Conservation (phyloP, 1,284 basidiomycete species). For the Ceratobasidium sp. region DNA sequence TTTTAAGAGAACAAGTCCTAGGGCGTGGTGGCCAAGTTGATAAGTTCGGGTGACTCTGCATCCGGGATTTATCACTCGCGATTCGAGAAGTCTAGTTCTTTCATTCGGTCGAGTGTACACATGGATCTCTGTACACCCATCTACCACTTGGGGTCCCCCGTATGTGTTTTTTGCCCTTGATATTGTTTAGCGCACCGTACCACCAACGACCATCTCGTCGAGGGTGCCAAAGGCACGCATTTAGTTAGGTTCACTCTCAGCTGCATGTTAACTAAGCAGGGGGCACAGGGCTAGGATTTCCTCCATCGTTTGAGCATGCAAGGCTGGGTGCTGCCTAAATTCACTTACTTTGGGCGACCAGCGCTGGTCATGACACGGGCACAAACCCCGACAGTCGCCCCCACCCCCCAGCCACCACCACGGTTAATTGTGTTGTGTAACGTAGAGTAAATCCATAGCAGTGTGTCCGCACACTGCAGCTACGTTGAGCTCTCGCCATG, state of each 20-base stretch:
- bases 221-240: background rate
- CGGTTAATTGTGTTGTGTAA: background rate
- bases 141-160: background rate
- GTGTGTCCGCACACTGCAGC: background rate
- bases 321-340: background rate
- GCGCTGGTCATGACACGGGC: background rate
- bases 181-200: background rate
- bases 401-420: background rate
- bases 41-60: constrained; percentile 32
- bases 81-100: constrained; percentile 5
- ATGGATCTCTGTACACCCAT: background rate
- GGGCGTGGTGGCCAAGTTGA: constrained; percentile 38
- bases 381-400: background rate
- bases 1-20: background rate
- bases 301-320: background rate
- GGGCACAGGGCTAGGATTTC: background rate
- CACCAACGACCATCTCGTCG: background rate
- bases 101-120: background rate
- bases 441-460: background rate
- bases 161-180: background rate
- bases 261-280: background rate
- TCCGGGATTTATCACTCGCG: constrained; percentile 23
- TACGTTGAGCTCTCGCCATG: background rate
- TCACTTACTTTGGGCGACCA: background rate
- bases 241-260: background rate